Evolutionary conservation across 1,284 basidiomycete genomes (phyloP), one percentile per base, ranked within the genome.

Genomic region (Naganishia liquefaciens): DNA sequence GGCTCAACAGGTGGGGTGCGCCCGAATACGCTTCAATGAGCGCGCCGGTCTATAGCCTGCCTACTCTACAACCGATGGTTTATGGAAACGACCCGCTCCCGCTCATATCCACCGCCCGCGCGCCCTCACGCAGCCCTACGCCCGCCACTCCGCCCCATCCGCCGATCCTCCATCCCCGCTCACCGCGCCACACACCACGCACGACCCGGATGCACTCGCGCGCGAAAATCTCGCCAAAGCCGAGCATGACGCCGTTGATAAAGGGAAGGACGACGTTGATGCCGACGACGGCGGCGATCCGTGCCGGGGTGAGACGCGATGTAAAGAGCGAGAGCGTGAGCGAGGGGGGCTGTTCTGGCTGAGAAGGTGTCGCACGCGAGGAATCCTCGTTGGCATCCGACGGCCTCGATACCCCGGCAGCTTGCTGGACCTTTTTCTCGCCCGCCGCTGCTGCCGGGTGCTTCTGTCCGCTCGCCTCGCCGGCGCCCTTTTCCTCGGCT

Each of bases 221-320:
- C 21, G 94, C 95, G 74, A 97, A 94, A 65, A 99, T 93, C 80
- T 99, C 95, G 27, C 95, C 95, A 74, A 98, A 94, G 11, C 95
- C 95, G 53, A 98, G 86, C 92, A 98, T 96, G 72, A 98, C 90
- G 30, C 95, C 95, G 74, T 98, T 98, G 53, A 98, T 85, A 76
- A 99, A 99, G 0, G 95, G 95, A 47, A 98, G 82, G 2, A 93
- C 79, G 66, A 99, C 79, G 77, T 99, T 98, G 80, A 98, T 93
- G 43, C 90, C 90, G 65, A 98, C 76, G 9, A 90, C 87, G 4
- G 93, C 90, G 49, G 90, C 74, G 65, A 96, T 79, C 10, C 91
- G 88, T 50, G 85, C 84, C 71, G 91, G 87, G 73, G 91, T 88
- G 65, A 90, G 83, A 9, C 87, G 84, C 5, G 92, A 90, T 54